Evolutionary conservation across 2,329 filamentous ascomycete species (phyloP).

Genomic region (Pseudogymnoascus sp.): DNA sequence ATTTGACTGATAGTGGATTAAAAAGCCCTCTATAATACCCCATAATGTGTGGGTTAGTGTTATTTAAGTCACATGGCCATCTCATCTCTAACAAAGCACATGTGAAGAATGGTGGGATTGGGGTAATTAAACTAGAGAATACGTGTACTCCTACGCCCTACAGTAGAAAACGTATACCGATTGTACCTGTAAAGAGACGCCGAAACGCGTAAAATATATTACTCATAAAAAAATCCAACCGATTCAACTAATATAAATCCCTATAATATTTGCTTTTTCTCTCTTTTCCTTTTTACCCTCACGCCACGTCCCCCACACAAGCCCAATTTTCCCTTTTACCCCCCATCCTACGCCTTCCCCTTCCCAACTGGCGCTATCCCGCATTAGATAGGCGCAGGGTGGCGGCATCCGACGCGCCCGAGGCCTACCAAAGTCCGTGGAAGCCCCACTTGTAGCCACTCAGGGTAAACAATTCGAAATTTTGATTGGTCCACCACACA

Average conservation of each 20-base stretch:
- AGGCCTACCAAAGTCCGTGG: not conserved
- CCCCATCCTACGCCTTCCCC: not conserved
- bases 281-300: not conserved
- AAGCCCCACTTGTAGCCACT: not conserved
- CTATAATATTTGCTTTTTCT: not conserved
- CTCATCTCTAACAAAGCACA: not conserved
- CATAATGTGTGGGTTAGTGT: not conserved
- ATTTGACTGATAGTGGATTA: not conserved
- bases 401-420: slow-evolving; percentile 4
- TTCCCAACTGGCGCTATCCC: not conserved
- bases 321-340: slow-evolving; percentile 1
- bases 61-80: not conserved
- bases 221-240: not conserved
- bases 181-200: not conserved
- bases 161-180: not conserved
- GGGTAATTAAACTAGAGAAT: not conserved
- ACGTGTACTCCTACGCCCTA: not conserved
- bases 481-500: not conserved
- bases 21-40: not conserved
- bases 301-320: not conserved
- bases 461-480: not conserved
- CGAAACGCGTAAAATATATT: not conserved
- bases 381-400: not conserved
- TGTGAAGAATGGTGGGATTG: not conserved
- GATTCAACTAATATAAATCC: not conserved